Evolutionary conservation across 78 protist species (phyloP).

Genomic region (Chrysochromulina tobinii): DNA sequence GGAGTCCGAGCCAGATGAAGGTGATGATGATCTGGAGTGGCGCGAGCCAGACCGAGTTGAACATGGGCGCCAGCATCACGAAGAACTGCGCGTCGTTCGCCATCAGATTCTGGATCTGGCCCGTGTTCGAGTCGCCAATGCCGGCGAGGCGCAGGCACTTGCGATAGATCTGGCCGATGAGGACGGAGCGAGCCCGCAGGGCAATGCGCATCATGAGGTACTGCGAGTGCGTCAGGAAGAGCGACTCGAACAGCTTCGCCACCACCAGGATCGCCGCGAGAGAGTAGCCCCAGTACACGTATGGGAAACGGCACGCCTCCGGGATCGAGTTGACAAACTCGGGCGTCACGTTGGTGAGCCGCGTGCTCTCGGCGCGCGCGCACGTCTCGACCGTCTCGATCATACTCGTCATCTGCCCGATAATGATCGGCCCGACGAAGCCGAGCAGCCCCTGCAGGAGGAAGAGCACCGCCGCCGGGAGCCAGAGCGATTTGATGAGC

Average conservation of each 20-base stretch:
- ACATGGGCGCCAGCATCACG: conserved; percentile 47
- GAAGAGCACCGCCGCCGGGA: too few relatives aligned
- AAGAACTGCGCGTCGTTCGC: conserved; percentile 71
- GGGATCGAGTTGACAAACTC: too few relatives aligned
- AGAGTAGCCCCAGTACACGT: not conserved
- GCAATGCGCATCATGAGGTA: not conserved
- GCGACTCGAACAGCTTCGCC: not conserved
- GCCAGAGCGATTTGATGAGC: too few relatives aligned
- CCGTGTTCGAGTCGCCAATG: not conserved
- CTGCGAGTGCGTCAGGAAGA: not conserved
- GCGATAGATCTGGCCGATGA: not conserved
- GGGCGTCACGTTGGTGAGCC: too few relatives aligned
- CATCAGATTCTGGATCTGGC: conserved; percentile 81
- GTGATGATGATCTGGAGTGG: conserved; percentile 61
- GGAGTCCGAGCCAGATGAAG: conserved; percentile 40
- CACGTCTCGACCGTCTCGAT: too few relatives aligned
- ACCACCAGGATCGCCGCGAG: not conserved
- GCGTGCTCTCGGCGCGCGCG: too few relatives aligned
- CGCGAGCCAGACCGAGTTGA: conserved; percentile 68
- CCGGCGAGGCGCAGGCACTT: conserved; percentile 4
- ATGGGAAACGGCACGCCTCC: not conserved
- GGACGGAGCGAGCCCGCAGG: not conserved
- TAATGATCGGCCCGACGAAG: too few relatives aligned
- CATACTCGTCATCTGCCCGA: too few relatives aligned
- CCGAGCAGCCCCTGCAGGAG: too few relatives aligned